phyloP scores from a whole-genome alignment of 805 yeast genomes.

The Yarrowia sp. region DNA sequence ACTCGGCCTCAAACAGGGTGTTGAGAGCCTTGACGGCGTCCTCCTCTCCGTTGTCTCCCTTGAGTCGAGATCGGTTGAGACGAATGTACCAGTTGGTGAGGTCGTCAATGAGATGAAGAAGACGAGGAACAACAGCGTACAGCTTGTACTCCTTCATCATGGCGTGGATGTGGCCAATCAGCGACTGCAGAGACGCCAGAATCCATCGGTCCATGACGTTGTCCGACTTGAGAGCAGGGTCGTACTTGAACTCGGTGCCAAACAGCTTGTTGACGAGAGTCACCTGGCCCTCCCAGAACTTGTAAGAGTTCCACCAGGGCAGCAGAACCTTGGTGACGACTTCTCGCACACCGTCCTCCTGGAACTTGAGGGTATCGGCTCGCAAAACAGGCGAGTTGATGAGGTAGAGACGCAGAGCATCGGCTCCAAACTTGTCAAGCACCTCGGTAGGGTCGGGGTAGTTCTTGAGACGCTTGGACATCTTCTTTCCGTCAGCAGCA shows the following conservation, averaged over 20 bases:
- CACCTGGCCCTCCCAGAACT: constrained; percentile 93
- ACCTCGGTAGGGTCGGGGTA: constrained; percentile 92
- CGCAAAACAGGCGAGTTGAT: constrained; percentile 96
- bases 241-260: constrained; percentile 67
- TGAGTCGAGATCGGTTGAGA: constrained; percentile 95
- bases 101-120: constrained; percentile 84
- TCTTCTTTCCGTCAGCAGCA: constrained; percentile 98
- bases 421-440: constrained; percentile 91
- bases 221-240: constrained; percentile 59
- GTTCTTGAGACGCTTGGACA: constrained; percentile 97
- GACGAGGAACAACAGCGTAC: constrained; percentile 93
- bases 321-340: constrained; percentile 91
- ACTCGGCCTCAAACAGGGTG: constrained; percentile 85
- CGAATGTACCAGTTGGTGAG: constrained; percentile 99
- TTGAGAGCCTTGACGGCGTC: constrained; percentile 87
- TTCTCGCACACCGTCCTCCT: constrained; percentile 98
- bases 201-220: constrained; percentile 99
- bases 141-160: constrained; percentile 91
- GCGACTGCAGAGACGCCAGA: constrained; percentile 91
- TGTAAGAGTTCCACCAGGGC: constrained; percentile 99
- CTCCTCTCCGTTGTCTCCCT: constrained; percentile 84
- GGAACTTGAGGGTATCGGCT: constrained; percentile 94
- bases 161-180: constrained; percentile 76
- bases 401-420: constrained; percentile 91
- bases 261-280: constrained; percentile 76